Base-by-base conservation (phyloP, 164 flowering plant genomes). In the Tetrastigma voinierianum region DNA sequence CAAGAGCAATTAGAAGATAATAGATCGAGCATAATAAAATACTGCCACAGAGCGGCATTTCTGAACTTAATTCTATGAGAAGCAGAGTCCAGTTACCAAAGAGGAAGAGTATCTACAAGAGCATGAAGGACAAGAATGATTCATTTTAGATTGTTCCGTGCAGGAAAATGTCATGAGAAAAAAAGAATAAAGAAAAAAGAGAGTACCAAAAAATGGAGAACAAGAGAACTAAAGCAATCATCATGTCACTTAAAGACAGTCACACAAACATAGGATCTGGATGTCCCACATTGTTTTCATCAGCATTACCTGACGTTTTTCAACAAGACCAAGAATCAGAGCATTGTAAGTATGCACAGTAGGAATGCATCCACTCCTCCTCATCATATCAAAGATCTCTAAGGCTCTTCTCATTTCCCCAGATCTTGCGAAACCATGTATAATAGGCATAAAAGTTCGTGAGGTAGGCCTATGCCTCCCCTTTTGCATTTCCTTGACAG, bases 291-390 rank as follows among this genome's bases (percentile, higher is more conserved):
- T 52, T 53, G 9, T n/a, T 20, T 23, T 7, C 10, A 10, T 32
- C 2, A 20, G 25, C n/a, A 13, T 24, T 83, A 94, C 98, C 97
- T 90, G 96, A 25, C 80, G 84, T 61, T 89, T 93, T 79, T 88
- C 93, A 72, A 88, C 96, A 51, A 96, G 89, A 47, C 98, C 94
- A 72, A 86, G 88, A 74, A 96, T 72, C 61, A 96, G 64, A 65
- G 96, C 96, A 78, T 96, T 96, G 71, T 66, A 96, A 57, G 91
- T 88, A 72, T 93, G 90, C 49, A 93, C 98, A 51, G 87, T 92
- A 16, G 99, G 99, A 73, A 90, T 82, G 80, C 99, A 93, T 21
- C 99, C 99, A 77, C 83, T 77, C 70, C 74, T 76, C 72, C 96
- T 84, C 99, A 96, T 96, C 90, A 90, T 83, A 81, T 88, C 77